phyloP scores from a whole-genome alignment of 345 rosid species.

The Murraya paniculata region DNA sequence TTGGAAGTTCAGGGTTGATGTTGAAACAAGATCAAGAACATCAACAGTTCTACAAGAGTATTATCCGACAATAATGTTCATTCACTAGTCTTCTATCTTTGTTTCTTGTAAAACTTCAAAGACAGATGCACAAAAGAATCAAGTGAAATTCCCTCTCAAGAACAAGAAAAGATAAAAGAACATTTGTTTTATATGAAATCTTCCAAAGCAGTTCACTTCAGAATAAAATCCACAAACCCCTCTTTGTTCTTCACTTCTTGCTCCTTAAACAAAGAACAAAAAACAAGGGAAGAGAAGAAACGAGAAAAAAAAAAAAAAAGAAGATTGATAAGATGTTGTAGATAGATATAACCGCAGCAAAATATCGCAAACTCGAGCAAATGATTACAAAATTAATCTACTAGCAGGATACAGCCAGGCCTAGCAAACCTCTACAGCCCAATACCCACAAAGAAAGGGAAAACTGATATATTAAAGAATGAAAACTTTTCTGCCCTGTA shows the following conservation, averaged over 20 bases:
- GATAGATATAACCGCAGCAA: neutral
- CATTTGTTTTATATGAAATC: slow-evolving; percentile 66
- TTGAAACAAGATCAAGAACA: too few relatives aligned
- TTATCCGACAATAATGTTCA: too few relatives aligned
- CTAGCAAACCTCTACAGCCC: too few relatives aligned
- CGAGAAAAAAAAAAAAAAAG: neutral
- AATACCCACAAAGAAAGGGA: too few relatives aligned
- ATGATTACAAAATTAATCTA: too few relatives aligned
- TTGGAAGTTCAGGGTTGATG: too few relatives aligned
- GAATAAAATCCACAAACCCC: slow-evolving; percentile 36
- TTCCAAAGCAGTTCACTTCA: slow-evolving; percentile 67
- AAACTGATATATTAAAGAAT: too few relatives aligned
- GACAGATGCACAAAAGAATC: neutral
- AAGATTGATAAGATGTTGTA: slow-evolving; percentile 21
- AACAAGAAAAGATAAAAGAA: slow-evolving; percentile 61
- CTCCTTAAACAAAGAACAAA: slow-evolving; percentile 21
- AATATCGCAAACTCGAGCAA: neutral
- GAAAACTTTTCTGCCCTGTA: too few relatives aligned
- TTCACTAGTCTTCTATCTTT: too few relatives aligned
- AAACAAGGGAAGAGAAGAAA: neutral
- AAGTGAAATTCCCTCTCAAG: slow-evolving; percentile 62
- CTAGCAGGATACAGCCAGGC: too few relatives aligned
- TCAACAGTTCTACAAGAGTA: too few relatives aligned
- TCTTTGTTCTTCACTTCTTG: slow-evolving; percentile 5
- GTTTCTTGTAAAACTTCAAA: too few relatives aligned